Conservation (phyloP, 805 yeast species). For the Wickerhamomyces chambardii region DNA sequence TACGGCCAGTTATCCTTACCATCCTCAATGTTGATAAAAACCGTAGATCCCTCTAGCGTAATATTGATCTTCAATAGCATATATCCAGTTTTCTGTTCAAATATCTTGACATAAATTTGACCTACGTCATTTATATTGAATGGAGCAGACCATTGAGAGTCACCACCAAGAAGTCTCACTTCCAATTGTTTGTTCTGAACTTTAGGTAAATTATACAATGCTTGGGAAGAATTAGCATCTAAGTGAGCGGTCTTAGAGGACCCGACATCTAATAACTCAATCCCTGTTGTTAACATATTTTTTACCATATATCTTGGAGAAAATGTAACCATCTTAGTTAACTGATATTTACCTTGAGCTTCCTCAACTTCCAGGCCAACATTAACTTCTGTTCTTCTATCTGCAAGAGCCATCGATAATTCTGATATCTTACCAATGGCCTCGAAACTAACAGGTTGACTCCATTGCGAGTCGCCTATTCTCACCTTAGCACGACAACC, state of each 20-base stretch:
- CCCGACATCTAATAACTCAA: constrained; percentile 63
- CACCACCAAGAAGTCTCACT: constrained; percentile 46
- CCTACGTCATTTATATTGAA: constrained; percentile 82
- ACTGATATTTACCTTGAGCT: constrained; percentile 76
- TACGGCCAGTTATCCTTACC: constrained; percentile 87
- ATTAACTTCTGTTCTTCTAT: constrained; percentile 52
- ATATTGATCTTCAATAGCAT: constrained; percentile 64
- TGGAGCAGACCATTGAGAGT: constrained; percentile 79
- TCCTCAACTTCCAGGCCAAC: constrained; percentile 70
- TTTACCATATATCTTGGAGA: constrained; percentile 76
- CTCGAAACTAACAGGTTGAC: constrained; percentile 73
- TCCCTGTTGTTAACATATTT: constrained; percentile 46
- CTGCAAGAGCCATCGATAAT: constrained; percentile 36
- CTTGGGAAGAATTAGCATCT: constrained; percentile 36
- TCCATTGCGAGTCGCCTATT: constrained; percentile 63
- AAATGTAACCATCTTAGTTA: constrained; percentile 70
- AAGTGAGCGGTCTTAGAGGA: constrained; percentile 41
- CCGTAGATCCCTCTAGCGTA: constrained; percentile 69
- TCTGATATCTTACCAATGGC: constrained; percentile 81
- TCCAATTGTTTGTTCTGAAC: constrained; percentile 49
- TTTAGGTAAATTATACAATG: constrained; percentile 58
- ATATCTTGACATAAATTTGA: constrained; percentile 62
- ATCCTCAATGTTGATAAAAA: constrained; percentile 66
- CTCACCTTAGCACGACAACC: constrained; percentile 58
- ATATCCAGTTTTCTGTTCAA: constrained; percentile 57